Conservation (phyloP, 2,329 filamentous ascomycete genomes). For the Aspergillus udagawae region DNA sequence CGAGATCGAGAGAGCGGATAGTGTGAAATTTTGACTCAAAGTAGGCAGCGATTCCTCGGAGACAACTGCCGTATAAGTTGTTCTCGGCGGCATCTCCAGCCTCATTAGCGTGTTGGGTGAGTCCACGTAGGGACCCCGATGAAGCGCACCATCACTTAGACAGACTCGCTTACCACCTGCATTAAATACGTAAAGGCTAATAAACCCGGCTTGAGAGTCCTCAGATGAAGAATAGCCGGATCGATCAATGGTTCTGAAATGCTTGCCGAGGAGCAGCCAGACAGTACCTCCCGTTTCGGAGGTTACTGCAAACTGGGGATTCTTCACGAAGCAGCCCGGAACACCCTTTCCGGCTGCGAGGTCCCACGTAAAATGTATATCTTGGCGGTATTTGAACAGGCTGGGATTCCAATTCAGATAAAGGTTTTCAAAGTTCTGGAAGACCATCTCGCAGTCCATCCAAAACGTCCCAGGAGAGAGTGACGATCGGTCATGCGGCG, state of each 20-base stretch:
- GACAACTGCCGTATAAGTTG: slow-evolving; percentile 61
- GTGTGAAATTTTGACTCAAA: slow-evolving; percentile 74
- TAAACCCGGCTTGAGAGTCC: slow-evolving; percentile 66
- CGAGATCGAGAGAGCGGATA: slow-evolving; percentile 72
- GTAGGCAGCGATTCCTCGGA: slow-evolving; percentile 75
- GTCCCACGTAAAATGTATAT: slow-evolving; percentile 87
- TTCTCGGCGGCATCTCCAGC: slow-evolving; percentile 56
- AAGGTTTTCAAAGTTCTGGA: slow-evolving; percentile 90
- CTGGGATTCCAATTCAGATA: slow-evolving; percentile 97
- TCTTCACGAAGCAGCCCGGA: slow-evolving; percentile 67
- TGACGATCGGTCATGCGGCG: slow-evolving; percentile 18
- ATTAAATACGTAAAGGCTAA: slow-evolving; percentile 79
- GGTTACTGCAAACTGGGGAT: slow-evolving; percentile 57
- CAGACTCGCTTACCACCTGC: slow-evolving; percentile 68
- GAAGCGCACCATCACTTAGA: slow-evolving; percentile 65
- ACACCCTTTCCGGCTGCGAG: slow-evolving; percentile 52
- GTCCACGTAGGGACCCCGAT: slow-evolving; percentile 83
- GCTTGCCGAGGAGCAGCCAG: slow-evolving; percentile 82
- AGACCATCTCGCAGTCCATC: slow-evolving; percentile 83
- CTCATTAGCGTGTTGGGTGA: slow-evolving; percentile 86
- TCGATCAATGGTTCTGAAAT: slow-evolving; percentile 63
- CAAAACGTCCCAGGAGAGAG: slow-evolving; percentile 75
- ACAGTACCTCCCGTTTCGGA: slow-evolving; percentile 57
- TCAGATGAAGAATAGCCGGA: slow-evolving; percentile 44
- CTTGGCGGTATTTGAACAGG: slow-evolving; percentile 75